Percentiles rank a stretch among this genome's conserved stretches.
Conservation (phyloP, 176 grass and related monocot genomes). For the Neostapfia colusana region DNA sequence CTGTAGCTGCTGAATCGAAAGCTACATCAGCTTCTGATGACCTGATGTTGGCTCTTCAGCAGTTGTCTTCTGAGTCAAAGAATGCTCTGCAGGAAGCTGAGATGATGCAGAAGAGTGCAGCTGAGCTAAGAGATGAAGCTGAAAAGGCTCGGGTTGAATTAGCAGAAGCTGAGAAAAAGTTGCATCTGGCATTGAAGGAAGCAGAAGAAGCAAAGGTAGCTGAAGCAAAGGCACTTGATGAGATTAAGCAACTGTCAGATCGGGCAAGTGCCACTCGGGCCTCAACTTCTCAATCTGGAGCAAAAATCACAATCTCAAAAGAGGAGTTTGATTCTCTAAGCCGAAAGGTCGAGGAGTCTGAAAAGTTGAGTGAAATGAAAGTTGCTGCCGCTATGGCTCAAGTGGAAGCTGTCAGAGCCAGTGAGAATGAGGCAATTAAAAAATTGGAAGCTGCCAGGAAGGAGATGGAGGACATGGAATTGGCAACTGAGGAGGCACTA, state of each 20-base stretch:
- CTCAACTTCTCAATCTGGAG: conserved; percentile 72
- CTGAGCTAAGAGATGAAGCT: conserved; percentile 70
- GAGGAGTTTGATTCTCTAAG: conserved; percentile 87
- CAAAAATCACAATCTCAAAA: conserved; percentile 92
- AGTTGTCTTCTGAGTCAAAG: conserved; percentile 84
- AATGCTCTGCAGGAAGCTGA: conserved; percentile 83
- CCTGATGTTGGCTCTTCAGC: conserved; percentile 71
- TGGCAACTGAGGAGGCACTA: conserved; percentile 79
- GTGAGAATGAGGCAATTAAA: conserved; percentile 81
- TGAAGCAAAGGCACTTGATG: conserved; percentile 84
- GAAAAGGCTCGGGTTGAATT: conserved; percentile 58
- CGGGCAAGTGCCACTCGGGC: conserved; percentile 67
- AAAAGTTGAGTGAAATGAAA: conserved; percentile 93
- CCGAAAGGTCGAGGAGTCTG: conserved; percentile 79
- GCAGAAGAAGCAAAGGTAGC: conserved; percentile 84
- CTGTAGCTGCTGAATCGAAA: conserved; percentile 75
- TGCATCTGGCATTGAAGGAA: conserved; percentile 69
- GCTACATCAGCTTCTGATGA: conserved; percentile 84
- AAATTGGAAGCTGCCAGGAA: conserved; percentile 70
- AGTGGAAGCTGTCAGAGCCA: conserved; percentile 84
- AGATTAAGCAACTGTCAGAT: conserved; percentile 86
- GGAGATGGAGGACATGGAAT: conserved; percentile 93
- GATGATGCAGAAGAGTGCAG: conserved; percentile 81
- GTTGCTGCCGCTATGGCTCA: conserved; percentile 88
- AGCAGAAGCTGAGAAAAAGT: conserved; percentile 64